Conservation (phyloP, 2,329 filamentous ascomycete species). For the Clarireedia hainanense region DNA sequence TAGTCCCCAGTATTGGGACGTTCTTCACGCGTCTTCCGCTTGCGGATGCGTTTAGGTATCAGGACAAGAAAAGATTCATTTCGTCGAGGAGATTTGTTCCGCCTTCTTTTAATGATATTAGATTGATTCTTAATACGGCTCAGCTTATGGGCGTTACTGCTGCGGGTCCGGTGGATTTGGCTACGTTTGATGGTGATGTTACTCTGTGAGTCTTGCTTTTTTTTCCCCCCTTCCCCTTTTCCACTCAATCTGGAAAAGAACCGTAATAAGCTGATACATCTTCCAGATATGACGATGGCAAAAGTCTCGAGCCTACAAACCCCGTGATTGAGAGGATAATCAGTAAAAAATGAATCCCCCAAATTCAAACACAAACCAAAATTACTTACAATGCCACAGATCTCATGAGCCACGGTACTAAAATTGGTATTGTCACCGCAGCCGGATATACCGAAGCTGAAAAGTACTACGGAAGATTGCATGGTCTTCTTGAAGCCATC, state of each 20-base stretch:
- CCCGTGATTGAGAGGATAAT: slow-evolving; percentile 64
- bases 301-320: slow-evolving; percentile 66
- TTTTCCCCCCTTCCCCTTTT: slow-evolving; percentile 47
- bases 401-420: slow-evolving; percentile 69
- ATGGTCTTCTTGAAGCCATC: slow-evolving; percentile 79
- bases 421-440: slow-evolving; percentile 91
- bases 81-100: slow-evolving; percentile 88
- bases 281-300: slow-evolving; percentile 63
- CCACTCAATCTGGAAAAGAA: slow-evolving; percentile 45
- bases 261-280: slow-evolving; percentile 36
- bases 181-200: slow-evolving; percentile 97
- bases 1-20: slow-evolving; percentile 84
- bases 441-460: slow-evolving; percentile 87
- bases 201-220: slow-evolving; percentile 54
- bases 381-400: slow-evolving; percentile 38
- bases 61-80: slow-evolving; percentile 79
- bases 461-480: slow-evolving; percentile 78
- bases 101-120: slow-evolving; percentile 94
- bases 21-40: slow-evolving; percentile 88
- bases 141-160: slow-evolving; percentile 87
- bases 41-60: slow-evolving; percentile 84
- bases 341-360: slow-evolving; percentile 29
- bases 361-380: slow-evolving; percentile 6
- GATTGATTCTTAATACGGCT: slow-evolving; percentile 87
- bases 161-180: slow-evolving; percentile 64